These are phyloP conservation scores for Brassica balearica DNA, from an alignment of 441 rosid species.

Conservation along the genomic window DNA sequence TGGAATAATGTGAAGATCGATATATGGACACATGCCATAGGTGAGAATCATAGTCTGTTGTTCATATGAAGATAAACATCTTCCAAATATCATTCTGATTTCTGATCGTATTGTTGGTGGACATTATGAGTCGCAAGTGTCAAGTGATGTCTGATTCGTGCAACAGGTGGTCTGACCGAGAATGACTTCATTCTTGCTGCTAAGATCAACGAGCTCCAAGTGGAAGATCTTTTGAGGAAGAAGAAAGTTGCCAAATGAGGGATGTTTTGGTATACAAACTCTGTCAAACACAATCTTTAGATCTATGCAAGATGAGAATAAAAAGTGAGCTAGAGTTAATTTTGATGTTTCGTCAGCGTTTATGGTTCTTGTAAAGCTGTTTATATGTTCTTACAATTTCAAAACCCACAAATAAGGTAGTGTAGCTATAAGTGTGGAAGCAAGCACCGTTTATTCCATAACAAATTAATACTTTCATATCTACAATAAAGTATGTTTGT, in stretches of 20 bases:
- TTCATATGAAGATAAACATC: constrained; percentile 26
- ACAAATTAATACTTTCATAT: constrained; percentile 12
- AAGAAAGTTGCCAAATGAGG: constrained; percentile 45
- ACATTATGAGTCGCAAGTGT: constrained; percentile 7
- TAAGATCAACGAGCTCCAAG: constrained; percentile 69
- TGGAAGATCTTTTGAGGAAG: constrained; percentile 67
- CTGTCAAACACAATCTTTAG: constrained; percentile 17
- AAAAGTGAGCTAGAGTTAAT: constrained; percentile 10
- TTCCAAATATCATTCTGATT: constrained; percentile 1
- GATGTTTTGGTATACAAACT: constrained; percentile 4
- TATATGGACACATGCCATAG: constrained; percentile 94
- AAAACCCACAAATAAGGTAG: not conserved
- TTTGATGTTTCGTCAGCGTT: constrained; percentile 17
- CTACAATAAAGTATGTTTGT: not conserved
- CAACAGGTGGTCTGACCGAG: constrained; percentile 86
- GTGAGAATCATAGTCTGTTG: constrained; percentile 48
- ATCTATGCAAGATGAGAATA: constrained; percentile 12
- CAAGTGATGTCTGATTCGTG: constrained; percentile 21
- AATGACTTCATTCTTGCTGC: constrained; percentile 96
- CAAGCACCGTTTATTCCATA: not conserved
- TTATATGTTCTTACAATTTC: constrained; percentile 14
- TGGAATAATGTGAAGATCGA: constrained; percentile 92
- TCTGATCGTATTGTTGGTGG: not conserved
- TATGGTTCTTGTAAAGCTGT: constrained; percentile 18
- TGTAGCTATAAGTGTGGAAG: not conserved